Evolutionary conservation across 257 asterid species (phyloP), one percentile per base, ranked within the genome.

Genomic region (Gentiana straminea): DNA sequence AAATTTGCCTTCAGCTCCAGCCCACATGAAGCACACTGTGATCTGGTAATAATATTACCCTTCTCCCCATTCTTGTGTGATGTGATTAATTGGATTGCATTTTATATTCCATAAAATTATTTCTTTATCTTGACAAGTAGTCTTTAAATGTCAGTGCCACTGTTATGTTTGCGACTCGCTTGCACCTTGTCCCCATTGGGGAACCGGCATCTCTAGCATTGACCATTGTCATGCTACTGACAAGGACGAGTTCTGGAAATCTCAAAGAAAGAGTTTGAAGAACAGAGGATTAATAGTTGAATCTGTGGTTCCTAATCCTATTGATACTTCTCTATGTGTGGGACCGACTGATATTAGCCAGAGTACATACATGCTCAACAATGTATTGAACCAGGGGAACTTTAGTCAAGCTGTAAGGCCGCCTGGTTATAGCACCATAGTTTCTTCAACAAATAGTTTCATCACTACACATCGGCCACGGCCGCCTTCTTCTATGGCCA

Each of bases 181-280:
- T 61, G 98, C 96, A 67, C 98, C 98, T 49, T 91, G 98, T 71
- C 52, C 68, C 62, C 66, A 56, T 35, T 91, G 98, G 98, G 80
- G 83, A 53, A 73, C 75, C 7, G 85, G 85, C 56, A 2, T 56
- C 52, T 67, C 71, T 55, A 63, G 63, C 49, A 38, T 47, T 13
- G 92, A 82, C 60, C 98, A 91, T 67, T 91, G 98, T 60, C 90
- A 84, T 70, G 98, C 98, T 51, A 83, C 68, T n/a, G 96, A 87
- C 43, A 85, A 84, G 65, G 89, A 75, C 1, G 84, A 70, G 33
- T 72, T 35, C 63, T 91, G 98, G 98, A 81, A 33, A 64, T 39
- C 75, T 58, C 84, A 73, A 73, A 79, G 98, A 57, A 71, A 70
- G 65, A 61, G 67, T 58, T 62, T 51, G 52, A 82, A 68, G 83